Evolutionary conservation across 768 basidiomycete genomes (phyloP).

Genomic region (Coprinellus micaceus): DNA sequence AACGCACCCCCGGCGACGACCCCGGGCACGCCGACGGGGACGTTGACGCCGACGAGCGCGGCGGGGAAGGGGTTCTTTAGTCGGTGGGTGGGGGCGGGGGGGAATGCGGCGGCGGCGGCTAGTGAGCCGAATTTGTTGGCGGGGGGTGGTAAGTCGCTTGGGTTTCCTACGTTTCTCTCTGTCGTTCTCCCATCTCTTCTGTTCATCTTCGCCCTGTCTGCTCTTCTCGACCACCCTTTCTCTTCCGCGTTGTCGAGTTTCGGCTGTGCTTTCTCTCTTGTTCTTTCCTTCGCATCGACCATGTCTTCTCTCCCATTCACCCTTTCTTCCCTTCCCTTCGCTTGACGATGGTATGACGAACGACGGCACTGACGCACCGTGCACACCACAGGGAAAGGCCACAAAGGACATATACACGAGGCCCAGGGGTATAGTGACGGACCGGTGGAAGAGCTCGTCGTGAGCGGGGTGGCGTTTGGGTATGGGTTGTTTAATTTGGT

Average conservation of each 20-base stretch:
- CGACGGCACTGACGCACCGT: too few species aligned
- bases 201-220: too few species aligned
- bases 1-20: conserved; percentile 7
- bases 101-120: conserved; percentile 17
- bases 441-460: conserved; percentile 65
- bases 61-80: conserved; percentile 33
- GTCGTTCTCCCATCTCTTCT: too few species aligned
- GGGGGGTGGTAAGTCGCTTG: too few species aligned
- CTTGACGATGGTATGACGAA: too few species aligned
- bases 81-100: conserved; percentile 26
- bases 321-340: too few species aligned
- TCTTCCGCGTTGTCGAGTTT: too few species aligned
- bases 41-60: conserved; percentile 17
- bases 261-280: too few species aligned
- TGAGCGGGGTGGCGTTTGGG: conserved; percentile 76
- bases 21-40: background rate
- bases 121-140: conserved; percentile 18
- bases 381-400: conserved; percentile 16
- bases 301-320: too few species aligned
- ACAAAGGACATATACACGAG: conserved; percentile 10
- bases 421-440: conserved; percentile 34
- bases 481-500: conserved; percentile 78
- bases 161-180: too few species aligned
- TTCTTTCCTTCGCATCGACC: too few species aligned
- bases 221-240: too few species aligned